Conservation (phyloP, 2,329 filamentous ascomycete species). For the Aspergillus chevalieri region DNA sequence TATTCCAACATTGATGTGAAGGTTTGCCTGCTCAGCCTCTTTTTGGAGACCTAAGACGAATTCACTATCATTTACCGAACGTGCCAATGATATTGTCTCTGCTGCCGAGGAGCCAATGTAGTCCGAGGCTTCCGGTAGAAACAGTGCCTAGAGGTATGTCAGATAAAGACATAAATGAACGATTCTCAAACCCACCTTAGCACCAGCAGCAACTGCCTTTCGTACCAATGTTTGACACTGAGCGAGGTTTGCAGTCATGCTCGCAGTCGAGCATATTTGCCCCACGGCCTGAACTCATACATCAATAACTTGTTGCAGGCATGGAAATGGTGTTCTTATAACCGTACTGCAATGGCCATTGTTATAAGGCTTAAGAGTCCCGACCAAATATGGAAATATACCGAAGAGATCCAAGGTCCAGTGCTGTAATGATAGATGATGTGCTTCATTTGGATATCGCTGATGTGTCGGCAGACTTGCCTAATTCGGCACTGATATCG, state of each 20-base stretch:
- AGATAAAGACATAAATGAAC: not conserved
- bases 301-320: not conserved
- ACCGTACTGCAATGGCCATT: constrained; percentile 27
- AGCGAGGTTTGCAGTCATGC: constrained; percentile 69
- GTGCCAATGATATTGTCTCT: constrained; percentile 66
- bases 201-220: constrained; percentile 68
- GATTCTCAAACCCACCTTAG: constrained; percentile 53
- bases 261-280: constrained; percentile 80
- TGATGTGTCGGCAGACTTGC: constrained; percentile 16
- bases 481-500: constrained; percentile 13
- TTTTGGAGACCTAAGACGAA: constrained; percentile 72
- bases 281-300: constrained; percentile 64
- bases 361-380: not conserved
- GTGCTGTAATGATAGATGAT: not conserved
- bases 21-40: constrained; percentile 55
- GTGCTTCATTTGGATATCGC: not conserved
- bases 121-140: constrained; percentile 86
- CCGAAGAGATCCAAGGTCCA: not conserved
- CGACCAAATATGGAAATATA: not conserved
- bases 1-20: constrained; percentile 80
- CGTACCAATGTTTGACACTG: constrained; percentile 68
- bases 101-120: constrained; percentile 69
- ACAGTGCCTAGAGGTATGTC: constrained; percentile 56
- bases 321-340: not conserved
- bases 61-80: constrained; percentile 57